Conservation (phyloP, 2,329 filamentous ascomycete species). For the Myotisia sp. region DNA sequence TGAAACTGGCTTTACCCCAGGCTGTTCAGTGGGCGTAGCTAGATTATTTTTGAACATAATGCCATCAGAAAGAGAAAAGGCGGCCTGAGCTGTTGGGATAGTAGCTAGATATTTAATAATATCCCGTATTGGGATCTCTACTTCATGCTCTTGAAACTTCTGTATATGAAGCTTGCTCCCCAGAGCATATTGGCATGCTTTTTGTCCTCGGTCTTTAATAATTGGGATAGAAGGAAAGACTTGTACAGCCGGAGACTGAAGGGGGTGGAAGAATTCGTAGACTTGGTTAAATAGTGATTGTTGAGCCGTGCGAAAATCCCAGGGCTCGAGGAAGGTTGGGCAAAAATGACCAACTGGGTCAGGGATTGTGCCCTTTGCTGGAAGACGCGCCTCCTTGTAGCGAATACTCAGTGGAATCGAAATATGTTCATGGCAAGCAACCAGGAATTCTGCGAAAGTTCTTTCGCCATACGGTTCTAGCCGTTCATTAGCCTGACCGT, state of each 20-base stretch:
- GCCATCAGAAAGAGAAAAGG: conserved; percentile 2
- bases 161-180: conserved; percentile 5
- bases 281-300: conserved; percentile 2
- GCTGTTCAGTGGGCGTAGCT: not conserved
- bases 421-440: conserved; percentile 4
- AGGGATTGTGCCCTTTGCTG: conserved; percentile 4
- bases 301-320: conserved; percentile 3
- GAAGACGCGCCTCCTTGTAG: not conserved
- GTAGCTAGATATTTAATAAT: not conserved
- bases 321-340: conserved; percentile 3
- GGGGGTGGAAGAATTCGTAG: conserved; percentile 2
- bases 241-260: not conserved
- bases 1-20: not conserved
- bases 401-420: conserved; percentile 3
- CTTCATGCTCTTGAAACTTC: conserved; percentile 2
- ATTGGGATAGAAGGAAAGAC: conserved; percentile 2
- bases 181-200: not conserved
- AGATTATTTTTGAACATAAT: conserved; percentile 5
- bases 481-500: too few relatives aligned
- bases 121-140: conserved; percentile 4
- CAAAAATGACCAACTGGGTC: conserved; percentile 4
- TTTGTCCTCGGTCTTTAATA: not conserved
- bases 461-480: too few relatives aligned
- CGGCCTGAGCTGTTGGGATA: not conserved
- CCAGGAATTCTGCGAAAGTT: conserved; percentile 6